These are phyloP conservation scores for Naganishia liquefaciens DNA, from an alignment of 1,284 basidiomycete genomes.

Conservation along the genomic window DNA sequence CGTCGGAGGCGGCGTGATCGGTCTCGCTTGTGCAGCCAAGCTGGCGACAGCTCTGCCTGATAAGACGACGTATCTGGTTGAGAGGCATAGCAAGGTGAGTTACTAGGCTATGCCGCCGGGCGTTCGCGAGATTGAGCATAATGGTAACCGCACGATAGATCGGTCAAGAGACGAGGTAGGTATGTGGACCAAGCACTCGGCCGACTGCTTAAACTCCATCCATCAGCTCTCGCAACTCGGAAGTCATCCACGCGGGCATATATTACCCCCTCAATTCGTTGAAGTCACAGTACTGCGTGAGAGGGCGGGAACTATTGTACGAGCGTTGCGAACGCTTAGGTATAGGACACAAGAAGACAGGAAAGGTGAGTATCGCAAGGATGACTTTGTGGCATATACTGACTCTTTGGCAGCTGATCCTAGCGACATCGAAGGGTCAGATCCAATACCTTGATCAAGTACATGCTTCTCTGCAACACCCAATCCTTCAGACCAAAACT, in stretches of 20 bases:
- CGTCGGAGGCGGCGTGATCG: conserved; percentile 90
- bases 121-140: background rate
- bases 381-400: background rate
- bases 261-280: conserved; percentile 77
- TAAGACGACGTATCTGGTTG: conserved; percentile 80
- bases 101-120: background rate
- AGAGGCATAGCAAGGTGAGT: conserved; percentile 65
- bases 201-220: conserved; percentile 9
- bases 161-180: conserved; percentile 80
- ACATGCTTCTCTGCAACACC: conserved; percentile 62
- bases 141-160: conserved; percentile 29
- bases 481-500: conserved; percentile 50
- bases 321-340: conserved; percentile 66
- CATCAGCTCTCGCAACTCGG: conserved; percentile 84
- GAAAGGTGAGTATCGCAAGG: conserved; percentile 61
- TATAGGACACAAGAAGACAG: conserved; percentile 72
- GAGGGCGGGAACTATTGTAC: conserved; percentile 84
- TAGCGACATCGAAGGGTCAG: conserved; percentile 67
- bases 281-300: conserved; percentile 83
- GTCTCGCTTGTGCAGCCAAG: conserved; percentile 79
- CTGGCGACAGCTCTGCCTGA: conserved; percentile 67
- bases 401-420: conserved; percentile 62
- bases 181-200: background rate
- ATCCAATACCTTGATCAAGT: conserved; percentile 69
- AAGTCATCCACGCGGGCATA: conserved; percentile 88